A percentile compares a stretch with the other conserved stretches of the same genome.
Evolutionary conservation across 441 rosid genomes (phyloP).

Genomic region (Populus hybrid): DNA sequence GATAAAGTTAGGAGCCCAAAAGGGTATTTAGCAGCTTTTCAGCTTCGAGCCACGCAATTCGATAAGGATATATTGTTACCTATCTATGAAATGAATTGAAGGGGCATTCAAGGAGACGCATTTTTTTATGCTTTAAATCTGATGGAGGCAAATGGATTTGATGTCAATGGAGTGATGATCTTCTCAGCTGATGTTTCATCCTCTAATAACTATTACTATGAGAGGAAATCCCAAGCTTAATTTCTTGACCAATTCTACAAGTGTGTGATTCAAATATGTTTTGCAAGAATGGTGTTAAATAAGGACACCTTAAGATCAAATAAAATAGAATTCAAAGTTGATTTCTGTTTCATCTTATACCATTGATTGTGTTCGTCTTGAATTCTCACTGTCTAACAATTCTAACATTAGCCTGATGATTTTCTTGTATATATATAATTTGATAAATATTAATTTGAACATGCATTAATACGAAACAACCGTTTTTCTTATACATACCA

Average conservation of each 20-base stretch:
- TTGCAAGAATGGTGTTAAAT: too few species aligned
- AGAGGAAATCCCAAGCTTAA: slow-evolving; percentile 50
- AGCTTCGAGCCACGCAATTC: slow-evolving; percentile 36
- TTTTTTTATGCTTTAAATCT: slow-evolving; percentile 45
- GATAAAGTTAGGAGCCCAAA: too few species aligned
- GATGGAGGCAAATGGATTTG: slow-evolving; percentile 34
- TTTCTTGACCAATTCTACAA: slow-evolving; percentile 52
- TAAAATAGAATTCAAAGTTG: too few species aligned
- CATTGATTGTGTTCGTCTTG: too few species aligned
- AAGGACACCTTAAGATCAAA: too few species aligned
- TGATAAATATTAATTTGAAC: too few species aligned
- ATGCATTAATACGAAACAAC: too few species aligned
- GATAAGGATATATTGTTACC: slow-evolving; percentile 38
- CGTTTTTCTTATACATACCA: too few species aligned
- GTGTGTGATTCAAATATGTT: background rate
- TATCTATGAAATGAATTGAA: slow-evolving; percentile 53
- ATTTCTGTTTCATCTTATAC: too few species aligned
- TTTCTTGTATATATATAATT: too few species aligned
- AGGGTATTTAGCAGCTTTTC: slow-evolving; percentile 26
- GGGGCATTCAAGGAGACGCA: slow-evolving; percentile 57
- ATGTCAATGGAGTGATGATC: slow-evolving; percentile 54
- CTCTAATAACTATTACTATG: slow-evolving; percentile 17
- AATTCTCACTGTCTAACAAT: too few species aligned
- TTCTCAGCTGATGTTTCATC: slow-evolving; percentile 52
- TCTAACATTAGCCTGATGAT: too few species aligned